Evolutionary conservation across 108 stramenopile species (phyloP).

Genomic region (Nitzschia putrida): DNA sequence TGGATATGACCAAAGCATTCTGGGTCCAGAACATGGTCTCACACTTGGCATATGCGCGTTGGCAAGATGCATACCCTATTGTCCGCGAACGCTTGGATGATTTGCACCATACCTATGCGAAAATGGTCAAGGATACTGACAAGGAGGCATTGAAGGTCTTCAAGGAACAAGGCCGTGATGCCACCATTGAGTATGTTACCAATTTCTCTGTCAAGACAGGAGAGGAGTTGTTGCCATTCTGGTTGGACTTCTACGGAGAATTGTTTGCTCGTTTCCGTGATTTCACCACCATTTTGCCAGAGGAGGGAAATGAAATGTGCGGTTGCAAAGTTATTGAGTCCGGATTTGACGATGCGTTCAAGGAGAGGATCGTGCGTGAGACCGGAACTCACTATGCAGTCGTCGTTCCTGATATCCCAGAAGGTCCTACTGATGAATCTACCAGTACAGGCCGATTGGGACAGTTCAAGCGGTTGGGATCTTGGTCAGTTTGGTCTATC

Average conservation of each 20-base stretch:
- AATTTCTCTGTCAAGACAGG: conserved; percentile 38
- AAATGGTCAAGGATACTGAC: conserved; percentile 38
- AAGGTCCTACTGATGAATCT: conserved; percentile 15
- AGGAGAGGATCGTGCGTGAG: conserved; percentile 53
- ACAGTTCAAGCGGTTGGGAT: too few species aligned
- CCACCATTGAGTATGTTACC: conserved; percentile 45
- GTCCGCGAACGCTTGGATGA: conserved; percentile 40
- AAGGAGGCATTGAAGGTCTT: conserved; percentile 29
- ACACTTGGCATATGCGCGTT: conserved; percentile 62
- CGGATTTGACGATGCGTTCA: conserved; percentile 46
- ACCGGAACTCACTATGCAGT: conserved; percentile 34
- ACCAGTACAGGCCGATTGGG: too few species aligned
- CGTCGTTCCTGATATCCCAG: not conserved
- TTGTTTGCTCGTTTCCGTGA: conserved; percentile 68
- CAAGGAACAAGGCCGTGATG: conserved; percentile 13
- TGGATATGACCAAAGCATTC: conserved; percentile 60
- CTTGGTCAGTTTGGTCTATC: too few species aligned
- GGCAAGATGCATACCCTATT: conserved; percentile 58
- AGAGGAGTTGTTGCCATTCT: conserved; percentile 41
- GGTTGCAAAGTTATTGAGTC: conserved; percentile 44
- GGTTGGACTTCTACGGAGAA: conserved; percentile 60
- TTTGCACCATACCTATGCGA: conserved; percentile 27
- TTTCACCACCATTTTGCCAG: conserved; percentile 45
- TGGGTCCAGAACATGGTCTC: conserved; percentile 75
- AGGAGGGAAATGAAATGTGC: conserved; percentile 41